Base-by-base conservation (phyloP, 495 filamentous ascomycete species). In the Platismatia glauca region DNA sequence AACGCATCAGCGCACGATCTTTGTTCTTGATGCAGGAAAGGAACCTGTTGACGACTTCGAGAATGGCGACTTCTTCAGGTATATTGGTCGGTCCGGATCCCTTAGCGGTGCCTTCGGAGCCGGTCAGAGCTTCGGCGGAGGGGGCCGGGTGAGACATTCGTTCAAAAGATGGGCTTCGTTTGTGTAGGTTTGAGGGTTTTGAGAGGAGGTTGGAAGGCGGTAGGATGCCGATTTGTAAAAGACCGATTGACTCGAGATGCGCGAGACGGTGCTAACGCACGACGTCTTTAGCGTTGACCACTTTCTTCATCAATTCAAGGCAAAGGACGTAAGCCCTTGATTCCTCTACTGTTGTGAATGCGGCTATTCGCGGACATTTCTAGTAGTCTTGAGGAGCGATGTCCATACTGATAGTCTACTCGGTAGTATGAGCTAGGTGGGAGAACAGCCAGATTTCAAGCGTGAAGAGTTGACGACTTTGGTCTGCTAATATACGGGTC, bases 41-140 rank as follows among this genome's bases (percentile, higher is more conserved):
- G 24, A 53, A 61, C 15, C 35, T 61, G 48, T 61, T 61, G 6
- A 60, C 33, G 34, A 53, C 48, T 20, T 61, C 52, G 2, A 61
- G 46, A n/a, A n/a, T 61, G 20, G 50, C 12, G 12, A 61, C 46
- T 55, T 55, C 59, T 29, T 61, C 59, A 1, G 59, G 16, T 37
- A 53, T 20, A 27, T 18, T 20, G 13, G 13, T 53, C 15, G 22
- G 11, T 50, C 44, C 24, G 24, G 24, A 13, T 50, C 22, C 24
- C 24, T 27, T 50, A 24, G 9, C 44, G 44, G 44, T 13, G n/a
- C 22, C 22, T 50, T 50, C 44, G 24, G 44, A 50, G 44, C 44
- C 44, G 11, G 15, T 27, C 22, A 50, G 24, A 50, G n/a, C 44
- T 50, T 50, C 44, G 24, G 11, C 12, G 11, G n/a, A 50, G 44